Conservation (phyloP, 1,284 basidiomycete genomes). For the Sanghuangporus sanghuang region DNA sequence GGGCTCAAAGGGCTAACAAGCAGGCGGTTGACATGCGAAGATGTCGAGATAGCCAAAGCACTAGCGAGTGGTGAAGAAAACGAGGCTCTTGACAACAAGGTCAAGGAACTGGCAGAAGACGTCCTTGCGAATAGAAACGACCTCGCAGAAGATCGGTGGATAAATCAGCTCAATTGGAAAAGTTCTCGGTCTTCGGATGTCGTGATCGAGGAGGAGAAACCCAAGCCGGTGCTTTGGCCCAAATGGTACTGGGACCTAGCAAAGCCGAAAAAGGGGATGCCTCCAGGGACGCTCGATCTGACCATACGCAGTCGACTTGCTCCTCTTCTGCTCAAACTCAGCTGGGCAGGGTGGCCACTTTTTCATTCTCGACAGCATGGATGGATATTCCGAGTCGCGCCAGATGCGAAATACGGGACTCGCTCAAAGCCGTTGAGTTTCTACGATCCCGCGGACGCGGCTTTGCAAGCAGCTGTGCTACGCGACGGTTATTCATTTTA, state of each 20-base stretch:
- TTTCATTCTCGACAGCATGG: conserved; percentile 86
- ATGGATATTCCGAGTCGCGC: conserved; percentile 84
- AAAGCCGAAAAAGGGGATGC: conserved; percentile 58
- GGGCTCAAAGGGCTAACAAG: conserved; percentile 35
- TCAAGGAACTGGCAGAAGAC: conserved; percentile 37
- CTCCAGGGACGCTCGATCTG: conserved; percentile 74
- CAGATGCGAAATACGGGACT: conserved; percentile 29
- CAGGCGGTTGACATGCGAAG: conserved; percentile 33
- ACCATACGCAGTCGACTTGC: conserved; percentile 83
- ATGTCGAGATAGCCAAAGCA: conserved; percentile 37
- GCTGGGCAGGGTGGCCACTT: conserved; percentile 86
- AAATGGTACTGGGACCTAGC: conserved; percentile 97
- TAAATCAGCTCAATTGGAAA: conserved; percentile 66
- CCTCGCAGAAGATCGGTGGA: conserved; percentile 47
- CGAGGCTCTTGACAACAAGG: conserved; percentile 25
- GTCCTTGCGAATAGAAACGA: conserved; percentile 21
- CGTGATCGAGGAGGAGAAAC: not conserved
- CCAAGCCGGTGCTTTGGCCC: conserved; percentile 56
- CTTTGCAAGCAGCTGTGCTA: conserved; percentile 41
- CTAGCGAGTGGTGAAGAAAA: conserved; percentile 36
- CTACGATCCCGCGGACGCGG: conserved; percentile 55
- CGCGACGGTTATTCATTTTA: conserved; percentile 62
- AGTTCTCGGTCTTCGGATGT: conserved; percentile 17
- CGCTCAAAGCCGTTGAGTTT: conserved; percentile 49
- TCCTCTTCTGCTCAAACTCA: conserved; percentile 81